Evolutionary conservation across 2,329 filamentous ascomycete species (phyloP).

Genomic region (Bimuria novae-zelandiae): DNA sequence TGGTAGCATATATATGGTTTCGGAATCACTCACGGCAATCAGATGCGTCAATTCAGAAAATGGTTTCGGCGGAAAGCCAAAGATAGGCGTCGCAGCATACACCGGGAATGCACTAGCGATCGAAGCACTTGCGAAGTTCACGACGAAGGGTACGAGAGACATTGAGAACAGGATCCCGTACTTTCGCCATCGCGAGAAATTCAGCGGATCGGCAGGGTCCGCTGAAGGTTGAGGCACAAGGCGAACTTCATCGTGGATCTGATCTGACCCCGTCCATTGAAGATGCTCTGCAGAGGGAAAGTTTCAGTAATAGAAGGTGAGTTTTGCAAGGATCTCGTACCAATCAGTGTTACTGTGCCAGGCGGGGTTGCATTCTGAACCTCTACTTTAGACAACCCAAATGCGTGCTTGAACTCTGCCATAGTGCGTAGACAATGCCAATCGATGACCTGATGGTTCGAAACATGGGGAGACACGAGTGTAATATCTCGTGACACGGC

Average conservation of each 20-base stretch:
- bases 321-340: conserved; percentile 24
- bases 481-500: no score
- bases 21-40: conserved; percentile 40
- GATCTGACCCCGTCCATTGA: conserved; percentile 37
- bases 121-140: conserved; percentile 44
- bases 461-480: not conserved
- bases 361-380: conserved; percentile 46
- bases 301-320: conserved; percentile 4
- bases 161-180: conserved; percentile 41
- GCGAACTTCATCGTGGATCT: conserved; percentile 42
- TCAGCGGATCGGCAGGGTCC: conserved; percentile 49
- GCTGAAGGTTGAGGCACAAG: conserved; percentile 46
- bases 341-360: conserved; percentile 47
- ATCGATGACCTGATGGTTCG: not conserved
- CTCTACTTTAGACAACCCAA: conserved; percentile 47
- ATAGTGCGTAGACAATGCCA: not conserved
- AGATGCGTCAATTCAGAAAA: conserved; percentile 44
- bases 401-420: conserved; percentile 25
- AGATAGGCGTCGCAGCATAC: conserved; percentile 37
- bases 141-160: conserved; percentile 45
- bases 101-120: conserved; percentile 44
- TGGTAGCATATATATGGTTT: no score
- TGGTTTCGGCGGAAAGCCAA: conserved; percentile 34
- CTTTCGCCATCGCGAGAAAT: conserved; percentile 46
- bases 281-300: conserved; percentile 27